Conservation (phyloP, 176 grass and related monocot genomes). For the Neostapfia colusana region DNA sequence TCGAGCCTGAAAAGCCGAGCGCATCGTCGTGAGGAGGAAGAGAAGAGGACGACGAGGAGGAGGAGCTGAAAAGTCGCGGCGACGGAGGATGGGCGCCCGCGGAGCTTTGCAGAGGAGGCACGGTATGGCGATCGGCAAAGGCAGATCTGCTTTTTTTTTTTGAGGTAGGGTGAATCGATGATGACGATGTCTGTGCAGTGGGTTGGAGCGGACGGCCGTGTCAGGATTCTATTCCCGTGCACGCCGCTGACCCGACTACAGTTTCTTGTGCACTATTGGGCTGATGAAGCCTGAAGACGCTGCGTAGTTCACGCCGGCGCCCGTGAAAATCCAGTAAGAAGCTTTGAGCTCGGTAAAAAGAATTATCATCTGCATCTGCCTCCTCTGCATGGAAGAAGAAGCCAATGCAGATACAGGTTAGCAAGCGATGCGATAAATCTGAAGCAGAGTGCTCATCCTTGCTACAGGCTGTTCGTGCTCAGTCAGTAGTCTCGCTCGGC, state of each 20-base stretch:
- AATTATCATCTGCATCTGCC: background rate
- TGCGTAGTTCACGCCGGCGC: background rate
- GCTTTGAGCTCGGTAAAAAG: background rate
- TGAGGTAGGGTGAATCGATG: constrained; percentile 4
- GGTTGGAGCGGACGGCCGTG: background rate
- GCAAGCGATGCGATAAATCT: background rate
- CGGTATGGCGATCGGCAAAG: background rate
- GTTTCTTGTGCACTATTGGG: background rate
- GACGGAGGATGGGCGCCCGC: constrained; percentile 37
- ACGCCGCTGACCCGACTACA: constrained; percentile 30
- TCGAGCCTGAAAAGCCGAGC: background rate
- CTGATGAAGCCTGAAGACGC: background rate
- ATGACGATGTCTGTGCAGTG: background rate
- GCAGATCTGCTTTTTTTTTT: constrained; percentile 4
- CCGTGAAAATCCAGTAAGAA: background rate
- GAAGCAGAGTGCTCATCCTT: background rate
- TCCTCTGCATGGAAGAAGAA: background rate
- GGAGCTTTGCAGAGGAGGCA: constrained; percentile 26
- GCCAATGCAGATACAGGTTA: too few relatives aligned
- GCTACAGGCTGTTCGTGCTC: background rate
- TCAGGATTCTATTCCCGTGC: constrained; percentile 50
- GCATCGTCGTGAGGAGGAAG: background rate
- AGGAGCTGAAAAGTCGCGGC: constrained; percentile 20
- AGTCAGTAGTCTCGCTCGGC: background rate
- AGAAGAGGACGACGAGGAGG: background rate